Base-by-base conservation (phyloP, 805 yeast species). In the Candida tibetensis region DNA sequence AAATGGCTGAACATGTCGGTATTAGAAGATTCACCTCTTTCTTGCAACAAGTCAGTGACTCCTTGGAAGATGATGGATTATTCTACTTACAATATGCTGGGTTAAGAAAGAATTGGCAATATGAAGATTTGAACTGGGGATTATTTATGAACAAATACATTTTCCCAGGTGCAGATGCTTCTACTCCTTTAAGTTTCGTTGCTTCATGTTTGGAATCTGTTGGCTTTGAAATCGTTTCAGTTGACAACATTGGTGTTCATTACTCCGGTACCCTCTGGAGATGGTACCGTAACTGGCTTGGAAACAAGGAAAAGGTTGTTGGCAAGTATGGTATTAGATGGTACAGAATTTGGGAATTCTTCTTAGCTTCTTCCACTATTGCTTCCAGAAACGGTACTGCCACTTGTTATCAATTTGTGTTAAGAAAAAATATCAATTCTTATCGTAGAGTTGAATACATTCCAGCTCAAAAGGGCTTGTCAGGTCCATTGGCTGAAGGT, bases 81-180 rank as follows among this genome's bases (percentile, higher is more conserved):
- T 87, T 88, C 74, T 83, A 74, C 61, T 72, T 88, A 60, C 96
- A 88, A 70, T 84, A 83, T 57, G 90, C 96, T 36, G 96, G 96
- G 38, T 69, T 88, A 54, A 81, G 96, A 71, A 89, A 88, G 70
- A 72, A 76, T 42, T 88, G 96, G 96, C 96, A 88, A 70, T 88
- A 86, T 66, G 96, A 88, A 70, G 96, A 88, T 64, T 75, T 88
- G 56, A 73, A 80, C 64, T 88, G 96, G 96, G 96, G 96, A 53
- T 72, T 89, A 60, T 88, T 88, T 67, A 89, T 88, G 96, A 88
- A 89, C 79, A 88, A 86, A 73, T 88, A 86, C 67, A 83, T 88
- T 60, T 88, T 88, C 87, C 96, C 96, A 30, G 96, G 96, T 66
- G 96, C 96, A 36, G 96, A 88, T 69, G 96, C 96, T 33, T 86